Conservation (phyloP, 805 yeast species). For the Saccharomyces mikatae region DNA sequence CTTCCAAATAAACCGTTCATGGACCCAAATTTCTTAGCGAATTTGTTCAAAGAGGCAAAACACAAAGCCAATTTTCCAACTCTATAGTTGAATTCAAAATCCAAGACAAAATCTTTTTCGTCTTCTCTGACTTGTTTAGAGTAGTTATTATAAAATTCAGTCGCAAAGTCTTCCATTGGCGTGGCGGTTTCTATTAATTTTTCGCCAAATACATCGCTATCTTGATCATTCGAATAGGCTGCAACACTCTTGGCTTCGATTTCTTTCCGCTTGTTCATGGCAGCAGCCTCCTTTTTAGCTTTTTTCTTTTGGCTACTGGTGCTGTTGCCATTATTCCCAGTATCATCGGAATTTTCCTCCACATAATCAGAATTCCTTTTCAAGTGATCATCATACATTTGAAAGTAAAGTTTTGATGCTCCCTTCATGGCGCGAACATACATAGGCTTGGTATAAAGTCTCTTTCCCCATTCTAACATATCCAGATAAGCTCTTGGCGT, state of each 20-base stretch:
- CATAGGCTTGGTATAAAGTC: slow-evolving; percentile 58
- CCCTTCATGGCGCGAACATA: slow-evolving; percentile 66
- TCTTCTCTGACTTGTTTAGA: slow-evolving; percentile 39
- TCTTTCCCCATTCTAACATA: slow-evolving; percentile 77
- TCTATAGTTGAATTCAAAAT: slow-evolving; percentile 24
- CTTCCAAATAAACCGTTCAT: slow-evolving; percentile 20
- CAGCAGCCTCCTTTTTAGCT: slow-evolving; percentile 48
- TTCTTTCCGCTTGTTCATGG: slow-evolving; percentile 42
- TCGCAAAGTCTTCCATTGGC: slow-evolving; percentile 39
- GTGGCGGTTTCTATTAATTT: slow-evolving; percentile 30
- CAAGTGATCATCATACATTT: slow-evolving; percentile 18
- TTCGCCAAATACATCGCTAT: slow-evolving; percentile 57
- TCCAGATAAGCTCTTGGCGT: slow-evolving; percentile 77
- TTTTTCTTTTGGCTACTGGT: slow-evolving; percentile 34
- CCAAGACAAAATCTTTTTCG: slow-evolving; percentile 21
- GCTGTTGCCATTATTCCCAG: slow-evolving; percentile 15
- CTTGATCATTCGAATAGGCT: slow-evolving; percentile 42
- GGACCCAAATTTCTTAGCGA: slow-evolving; percentile 12
- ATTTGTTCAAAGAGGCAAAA: slow-evolving; percentile 23
- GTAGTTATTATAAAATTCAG: slow-evolving; percentile 35
- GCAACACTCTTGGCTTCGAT: slow-evolving; percentile 39
- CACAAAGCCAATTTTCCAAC: slow-evolving; percentile 27
- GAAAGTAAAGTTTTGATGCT: slow-evolving; percentile 49
- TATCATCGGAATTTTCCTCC: slow-evolving; percentile 8
- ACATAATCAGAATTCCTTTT: slow-evolving; percentile 6